Conservation (phyloP, 176 grass and related monocot species). For the sorghum (Sorghum bicolor) region DNA sequence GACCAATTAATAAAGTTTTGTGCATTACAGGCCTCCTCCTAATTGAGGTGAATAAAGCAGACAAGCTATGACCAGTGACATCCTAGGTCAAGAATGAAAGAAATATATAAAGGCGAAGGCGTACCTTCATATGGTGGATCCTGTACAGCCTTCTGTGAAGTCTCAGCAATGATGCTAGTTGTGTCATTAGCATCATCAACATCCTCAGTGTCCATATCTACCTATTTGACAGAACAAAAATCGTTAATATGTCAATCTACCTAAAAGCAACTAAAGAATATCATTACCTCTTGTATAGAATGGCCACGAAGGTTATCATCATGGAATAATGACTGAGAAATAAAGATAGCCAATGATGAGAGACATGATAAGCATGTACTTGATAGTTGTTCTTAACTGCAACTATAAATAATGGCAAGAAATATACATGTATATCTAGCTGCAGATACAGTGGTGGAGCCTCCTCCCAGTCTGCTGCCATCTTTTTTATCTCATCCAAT, state of each 20-base stretch:
- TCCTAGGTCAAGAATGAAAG: background rate
- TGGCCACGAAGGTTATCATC: constrained; percentile 74
- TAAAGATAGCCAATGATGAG: constrained; percentile 24
- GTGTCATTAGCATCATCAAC: constrained; percentile 34
- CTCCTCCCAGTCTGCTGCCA: constrained; percentile 88
- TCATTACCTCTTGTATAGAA: constrained; percentile 90
- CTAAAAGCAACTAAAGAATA: constrained; percentile 21
- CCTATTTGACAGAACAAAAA: constrained; percentile 48
- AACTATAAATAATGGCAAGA: constrained; percentile 14
- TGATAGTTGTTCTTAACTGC: constrained; percentile 9
- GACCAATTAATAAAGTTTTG: background rate
- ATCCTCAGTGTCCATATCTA: constrained; percentile 95
- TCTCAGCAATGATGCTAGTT: constrained; percentile 32
- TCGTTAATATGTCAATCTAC: background rate
- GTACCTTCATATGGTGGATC: constrained; percentile 48
- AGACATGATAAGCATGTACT: constrained; percentile 16
- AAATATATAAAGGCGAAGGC: background rate
- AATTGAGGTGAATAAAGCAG: constrained; percentile 13
- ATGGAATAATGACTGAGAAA: constrained; percentile 73
- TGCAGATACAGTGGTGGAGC: constrained; percentile 74
- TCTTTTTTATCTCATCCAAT: constrained; percentile 79
- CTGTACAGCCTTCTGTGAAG: constrained; percentile 30
- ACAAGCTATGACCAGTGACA: background rate
- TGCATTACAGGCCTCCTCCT: constrained; percentile 4
- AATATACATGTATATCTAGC: constrained; percentile 78